Conservation (phyloP, 2,329 filamentous ascomycete genomes). For the Proliferodiscus dingleyae region DNA sequence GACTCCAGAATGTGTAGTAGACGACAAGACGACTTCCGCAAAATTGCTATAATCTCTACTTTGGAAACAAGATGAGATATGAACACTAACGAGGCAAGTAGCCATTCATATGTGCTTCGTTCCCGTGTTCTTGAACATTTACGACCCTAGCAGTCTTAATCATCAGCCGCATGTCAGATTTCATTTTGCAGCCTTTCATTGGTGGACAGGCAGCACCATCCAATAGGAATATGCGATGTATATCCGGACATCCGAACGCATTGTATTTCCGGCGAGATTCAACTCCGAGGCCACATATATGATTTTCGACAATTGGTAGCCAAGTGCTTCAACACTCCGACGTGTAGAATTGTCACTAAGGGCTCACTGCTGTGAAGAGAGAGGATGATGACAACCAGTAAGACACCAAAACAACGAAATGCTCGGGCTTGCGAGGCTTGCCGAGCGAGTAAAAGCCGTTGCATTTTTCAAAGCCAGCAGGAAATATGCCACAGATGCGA, state of each 20-base stretch:
- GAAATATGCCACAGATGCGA: conserved; percentile 26
- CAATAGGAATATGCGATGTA: conserved; percentile 1
- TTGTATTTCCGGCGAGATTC: background rate
- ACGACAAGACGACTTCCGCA: too few relatives aligned
- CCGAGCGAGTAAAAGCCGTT: conserved; percentile 27
- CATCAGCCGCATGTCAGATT: too few relatives aligned
- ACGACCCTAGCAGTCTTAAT: too few relatives aligned
- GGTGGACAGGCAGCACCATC: background rate
- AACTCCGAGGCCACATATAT: background rate
- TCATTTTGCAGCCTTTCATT: too few relatives aligned
- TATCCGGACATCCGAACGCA: background rate
- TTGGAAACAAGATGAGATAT: too few relatives aligned
- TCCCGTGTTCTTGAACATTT: too few relatives aligned
- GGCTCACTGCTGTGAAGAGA: background rate
- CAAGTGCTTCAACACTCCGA: background rate
- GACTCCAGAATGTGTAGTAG: too few relatives aligned
- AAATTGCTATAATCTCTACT: too few relatives aligned
- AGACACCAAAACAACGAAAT: conserved; percentile 20
- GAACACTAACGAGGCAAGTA: too few relatives aligned
- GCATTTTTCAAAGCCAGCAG: conserved; percentile 19
- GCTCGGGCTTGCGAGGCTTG: conserved; percentile 30
- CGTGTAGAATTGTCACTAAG: background rate
- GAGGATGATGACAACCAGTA: conserved; percentile 1
- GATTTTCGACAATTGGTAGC: background rate
- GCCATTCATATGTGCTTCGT: too few relatives aligned